Conservation (phyloP, 805 yeast genomes). For the Candida ipomoeae region DNA sequence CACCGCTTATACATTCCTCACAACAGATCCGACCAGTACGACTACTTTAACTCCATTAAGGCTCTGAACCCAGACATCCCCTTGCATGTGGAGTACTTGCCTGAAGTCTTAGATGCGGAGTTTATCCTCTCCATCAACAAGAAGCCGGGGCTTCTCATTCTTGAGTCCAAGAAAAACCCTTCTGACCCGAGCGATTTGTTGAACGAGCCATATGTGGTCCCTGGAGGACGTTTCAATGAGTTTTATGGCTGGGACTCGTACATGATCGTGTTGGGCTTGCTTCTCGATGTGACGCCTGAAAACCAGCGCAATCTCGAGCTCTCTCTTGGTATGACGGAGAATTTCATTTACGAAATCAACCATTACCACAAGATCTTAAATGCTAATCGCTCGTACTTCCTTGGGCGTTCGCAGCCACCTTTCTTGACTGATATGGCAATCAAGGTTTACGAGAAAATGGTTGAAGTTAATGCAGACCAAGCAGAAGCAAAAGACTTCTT, state of each 20-base stretch:
- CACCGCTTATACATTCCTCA: slow-evolving; percentile 79
- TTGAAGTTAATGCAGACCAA: slow-evolving; percentile 38
- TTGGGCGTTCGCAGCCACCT: slow-evolving; percentile 95
- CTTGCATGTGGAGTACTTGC: slow-evolving; percentile 74
- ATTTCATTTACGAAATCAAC: slow-evolving; percentile 83
- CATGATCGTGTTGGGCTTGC: slow-evolving; percentile 80
- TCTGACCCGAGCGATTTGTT: slow-evolving; percentile 46
- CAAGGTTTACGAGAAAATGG: slow-evolving; percentile 57
- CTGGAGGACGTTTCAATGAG: slow-evolving; percentile 97
- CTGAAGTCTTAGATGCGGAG: slow-evolving; percentile 69
- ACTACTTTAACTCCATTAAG: slow-evolving; percentile 57
- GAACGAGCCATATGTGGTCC: slow-evolving; percentile 87
- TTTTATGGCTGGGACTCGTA: slow-evolving; percentile 98
- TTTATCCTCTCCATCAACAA: slow-evolving; percentile 72
- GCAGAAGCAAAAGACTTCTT: slow-evolving; percentile 45
- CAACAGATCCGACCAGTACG: slow-evolving; percentile 65
- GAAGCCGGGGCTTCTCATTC: slow-evolving; percentile 80
- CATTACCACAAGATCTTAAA: slow-evolving; percentile 91
- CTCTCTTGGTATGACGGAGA: slow-evolving; percentile 87
- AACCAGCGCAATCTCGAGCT: slow-evolving; percentile 51
- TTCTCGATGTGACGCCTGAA: slow-evolving; percentile 46
- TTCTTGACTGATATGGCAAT: slow-evolving; percentile 90
- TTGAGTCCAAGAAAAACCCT: slow-evolving; percentile 66
- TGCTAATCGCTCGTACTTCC: slow-evolving; percentile 88
- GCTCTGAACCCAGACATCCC: slow-evolving; percentile 49